phyloP scores from a whole-genome alignment of 495 filamentous ascomycete species.

The Diplogelasinospora grovesii region DNA sequence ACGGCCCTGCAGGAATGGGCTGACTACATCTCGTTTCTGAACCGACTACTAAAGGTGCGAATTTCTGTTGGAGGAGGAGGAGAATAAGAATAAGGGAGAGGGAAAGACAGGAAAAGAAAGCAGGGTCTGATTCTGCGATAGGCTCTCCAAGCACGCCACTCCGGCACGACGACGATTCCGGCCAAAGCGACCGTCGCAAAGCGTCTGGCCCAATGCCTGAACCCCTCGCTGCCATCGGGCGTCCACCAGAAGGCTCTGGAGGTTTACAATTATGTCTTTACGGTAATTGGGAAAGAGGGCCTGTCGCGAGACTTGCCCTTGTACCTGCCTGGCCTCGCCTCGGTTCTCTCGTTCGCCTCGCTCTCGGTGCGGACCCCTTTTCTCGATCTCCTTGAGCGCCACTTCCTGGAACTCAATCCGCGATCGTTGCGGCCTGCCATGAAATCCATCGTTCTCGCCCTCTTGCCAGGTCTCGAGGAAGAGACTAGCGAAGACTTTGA shows the following conservation, averaged over 20 bases:
- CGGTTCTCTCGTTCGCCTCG: conserved; percentile 88
- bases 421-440: conserved; percentile 73
- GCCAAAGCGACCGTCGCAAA: conserved; percentile 81
- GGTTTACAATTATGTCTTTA: conserved; percentile 85
- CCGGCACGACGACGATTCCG: conserved; percentile 64
- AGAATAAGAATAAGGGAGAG: too few relatives aligned
- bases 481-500: conserved; percentile 97
- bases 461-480: conserved; percentile 89
- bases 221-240: conserved; percentile 85
- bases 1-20: conserved; percentile 95
- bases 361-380: conserved; percentile 79
- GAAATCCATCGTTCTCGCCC: conserved; percentile 76
- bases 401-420: conserved; percentile 65
- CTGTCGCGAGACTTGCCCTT: conserved; percentile 74
- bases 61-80: too few relatives aligned
- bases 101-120: too few relatives aligned
- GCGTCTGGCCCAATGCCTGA: conserved; percentile 88
- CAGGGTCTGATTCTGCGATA: conserved; percentile 34
- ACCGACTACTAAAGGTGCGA: conserved; percentile 77
- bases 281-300: conserved; percentile 63
- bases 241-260: conserved; percentile 98
- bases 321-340: conserved; percentile 82
- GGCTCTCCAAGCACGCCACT: conserved; percentile 83
- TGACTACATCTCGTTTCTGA: conserved; percentile 96
- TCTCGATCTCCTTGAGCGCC: conserved; percentile 73